Base-by-base conservation (phyloP, 257 asterid species). In the Thymus quinquecostatus region DNA sequence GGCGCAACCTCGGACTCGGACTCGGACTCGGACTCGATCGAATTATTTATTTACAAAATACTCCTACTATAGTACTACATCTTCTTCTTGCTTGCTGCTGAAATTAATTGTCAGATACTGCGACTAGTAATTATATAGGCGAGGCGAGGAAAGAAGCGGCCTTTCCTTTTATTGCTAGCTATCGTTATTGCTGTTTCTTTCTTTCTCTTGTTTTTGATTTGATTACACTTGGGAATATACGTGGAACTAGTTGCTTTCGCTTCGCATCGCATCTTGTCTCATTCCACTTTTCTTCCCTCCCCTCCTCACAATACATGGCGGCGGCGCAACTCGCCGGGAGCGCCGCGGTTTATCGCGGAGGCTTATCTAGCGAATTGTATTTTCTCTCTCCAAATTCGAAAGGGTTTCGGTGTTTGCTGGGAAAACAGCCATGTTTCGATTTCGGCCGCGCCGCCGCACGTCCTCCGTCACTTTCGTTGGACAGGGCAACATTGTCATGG, bases 281-380 rank as follows among this genome's bases (percentile, higher is more conserved):
- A 43, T n/a, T 66, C 59, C 57, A 49, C 29, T 64, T 8, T 27
- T 30, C 63, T 60, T 58, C 65, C 33, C 28, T 13, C 60, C 4
- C 57, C 8, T 38, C 4, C 2, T 29, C 75, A 34, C 66, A 40
- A 61, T 34, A 70, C 43, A 88, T 90, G 96, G 84, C 64, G 62
- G 82, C 84, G 65, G 82, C 89, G 49, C 90, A 85, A 69, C 69
- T 86, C 55, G 73, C 75, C 45, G 76, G 75, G 13, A 79, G 80
- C 66, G 61, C 75, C 41, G 75, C 83, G 30, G 65, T 75, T 58
- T 70, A 80, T 54, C 61, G 76, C 44, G 85, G 76, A 38, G 85
- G 82, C 34, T 70, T 72, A 34, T 61, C 68, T 48, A 71, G 49
- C 45, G 76, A 64, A 65, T 67, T 64, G 79, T 68, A 68, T 58